These are phyloP conservation scores for Quercus engelmannii DNA, from an alignment of 306 rosid genomes.

Conservation along the genomic window DNA sequence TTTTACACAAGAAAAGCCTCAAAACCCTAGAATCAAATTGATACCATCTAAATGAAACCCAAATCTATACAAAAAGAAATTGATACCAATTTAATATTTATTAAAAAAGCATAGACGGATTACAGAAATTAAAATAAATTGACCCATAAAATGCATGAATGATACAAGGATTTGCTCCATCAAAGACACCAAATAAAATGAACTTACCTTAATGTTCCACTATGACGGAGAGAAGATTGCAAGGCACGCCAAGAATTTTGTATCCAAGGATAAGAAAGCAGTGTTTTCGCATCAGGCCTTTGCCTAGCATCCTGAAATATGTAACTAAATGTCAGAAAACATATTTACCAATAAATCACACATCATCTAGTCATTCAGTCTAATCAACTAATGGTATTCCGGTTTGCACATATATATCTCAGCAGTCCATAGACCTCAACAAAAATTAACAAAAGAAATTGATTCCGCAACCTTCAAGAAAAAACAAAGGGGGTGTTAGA, in stretches of 20 bases:
- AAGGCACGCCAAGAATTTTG: conserved; percentile 74
- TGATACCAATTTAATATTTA: no score
- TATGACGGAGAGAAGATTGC: conserved; percentile 94
- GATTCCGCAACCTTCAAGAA: no score
- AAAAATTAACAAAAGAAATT: background rate
- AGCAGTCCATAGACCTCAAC: background rate
- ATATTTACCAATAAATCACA: conserved; percentile 8
- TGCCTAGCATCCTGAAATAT: conserved; percentile 91
- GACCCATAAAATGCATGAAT: no score
- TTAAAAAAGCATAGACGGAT: no score
- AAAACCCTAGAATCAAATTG: no score
- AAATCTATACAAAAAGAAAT: no score
- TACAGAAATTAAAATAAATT: no score
- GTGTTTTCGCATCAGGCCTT: conserved; percentile 94
- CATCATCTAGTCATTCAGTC: conserved; percentile 5
- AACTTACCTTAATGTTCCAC: conserved; percentile 71
- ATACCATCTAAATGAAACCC: no score
- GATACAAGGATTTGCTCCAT: no score
- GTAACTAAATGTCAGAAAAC: conserved; percentile 27
- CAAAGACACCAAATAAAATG: no score
- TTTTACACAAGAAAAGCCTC: no score
- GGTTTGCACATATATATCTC: background rate
- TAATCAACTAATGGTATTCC: background rate
- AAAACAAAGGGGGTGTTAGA: no score
- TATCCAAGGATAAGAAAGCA: conserved; percentile 97